These are phyloP conservation scores for Eudorina sp. DNA, from an alignment of 139 green algal genomes.

Conservation along the genomic window DNA sequence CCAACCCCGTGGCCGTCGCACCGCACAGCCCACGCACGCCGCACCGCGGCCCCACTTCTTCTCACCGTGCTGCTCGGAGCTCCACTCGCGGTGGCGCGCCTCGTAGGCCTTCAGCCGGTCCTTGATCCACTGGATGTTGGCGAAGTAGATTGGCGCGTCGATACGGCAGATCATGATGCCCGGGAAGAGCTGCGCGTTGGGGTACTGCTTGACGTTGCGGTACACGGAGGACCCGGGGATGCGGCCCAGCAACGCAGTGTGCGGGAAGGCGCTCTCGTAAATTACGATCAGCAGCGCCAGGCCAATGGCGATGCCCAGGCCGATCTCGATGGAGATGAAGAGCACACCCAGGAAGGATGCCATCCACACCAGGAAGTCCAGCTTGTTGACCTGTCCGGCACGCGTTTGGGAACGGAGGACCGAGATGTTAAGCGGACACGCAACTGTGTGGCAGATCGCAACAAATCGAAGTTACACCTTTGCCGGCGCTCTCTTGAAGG, in stretches of 20 bases:
- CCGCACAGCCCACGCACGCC: too few species aligned
- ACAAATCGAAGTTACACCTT: too few species aligned
- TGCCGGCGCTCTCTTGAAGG: too few species aligned
- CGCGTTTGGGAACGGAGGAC: too few species aligned
- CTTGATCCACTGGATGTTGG: constrained; percentile 78
- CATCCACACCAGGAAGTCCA: constrained; percentile 79
- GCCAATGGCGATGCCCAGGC: constrained; percentile 81
- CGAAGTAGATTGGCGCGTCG: constrained; percentile 74
- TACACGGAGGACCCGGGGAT: constrained; percentile 73
- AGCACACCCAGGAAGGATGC: constrained; percentile 62
- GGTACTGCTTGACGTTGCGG: constrained; percentile 88
- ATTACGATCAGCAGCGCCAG: constrained; percentile 75
- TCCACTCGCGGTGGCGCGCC: constrained; percentile 16
- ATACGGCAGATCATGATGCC: constrained; percentile 56
- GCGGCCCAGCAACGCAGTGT: constrained; percentile 85
- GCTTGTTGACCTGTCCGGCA: constrained; percentile 69
- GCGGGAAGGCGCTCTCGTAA: constrained; percentile 82
- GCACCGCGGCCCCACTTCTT: too few species aligned
- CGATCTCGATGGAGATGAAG: constrained; percentile 80
- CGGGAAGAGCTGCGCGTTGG: constrained; percentile 45
- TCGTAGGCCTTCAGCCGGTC: constrained; percentile 61
- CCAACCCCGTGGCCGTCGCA: too few species aligned
- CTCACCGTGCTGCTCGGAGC: not conserved
- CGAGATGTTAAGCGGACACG: too few species aligned
- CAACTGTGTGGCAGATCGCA: too few species aligned